Base-by-base conservation (phyloP, 2,329 filamentous ascomycete species). In the Exophiala aquamarina region DNA sequence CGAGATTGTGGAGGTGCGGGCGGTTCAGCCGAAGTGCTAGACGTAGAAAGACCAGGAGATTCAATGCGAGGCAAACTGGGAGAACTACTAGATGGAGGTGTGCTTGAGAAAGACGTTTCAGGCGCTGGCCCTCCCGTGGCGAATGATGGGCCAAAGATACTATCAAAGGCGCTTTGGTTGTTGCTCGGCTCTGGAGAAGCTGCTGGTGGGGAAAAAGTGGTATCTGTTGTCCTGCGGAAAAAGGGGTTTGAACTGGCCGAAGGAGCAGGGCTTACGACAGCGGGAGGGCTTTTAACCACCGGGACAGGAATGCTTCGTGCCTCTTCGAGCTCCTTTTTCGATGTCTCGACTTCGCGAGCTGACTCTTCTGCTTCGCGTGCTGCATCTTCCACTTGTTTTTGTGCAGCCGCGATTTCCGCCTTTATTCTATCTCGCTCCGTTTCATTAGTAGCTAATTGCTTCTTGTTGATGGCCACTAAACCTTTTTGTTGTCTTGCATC, bases 381-480 rank as follows among this genome's bases (percentile, higher is more conserved):
- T 72, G 69, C 50, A 82, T 84, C 62, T 81, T 81, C 58, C 73
- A 82, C 61, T 72, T 80, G 74, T 77, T 85, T 65, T 70, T 78
- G 55, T 85, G 77, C 41, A 82, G 83, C 49, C 35, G 84, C 84
- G 35, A 86, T 84, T 66, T 97, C 92, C 1, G 75, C 73, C 71
- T 90, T 91, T 31, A 95, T 74, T 73, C 89, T 92, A 51, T 97
- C 92, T 23, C 88, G 82, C 66, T 97, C 92, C 38, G 81, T 81
- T 67, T 98, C 93, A 47, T 86, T 89, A 1, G 91, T 96, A 28
- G 86, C 82, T 50, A 97, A 61, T 70, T 98, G 93, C 73, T 98
- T 98, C 77, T 94, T 97, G 72, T 96, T 96, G 71, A 98, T 98
- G 34, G 93, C 91, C 21, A 95, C 92, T 56, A 97, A 77, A 14